Percentiles rank a stretch among this genome's conserved stretches.
Conservation (phyloP, 2,329 filamentous ascomycete genomes). For the Pseudogymnoascus sp. region DNA sequence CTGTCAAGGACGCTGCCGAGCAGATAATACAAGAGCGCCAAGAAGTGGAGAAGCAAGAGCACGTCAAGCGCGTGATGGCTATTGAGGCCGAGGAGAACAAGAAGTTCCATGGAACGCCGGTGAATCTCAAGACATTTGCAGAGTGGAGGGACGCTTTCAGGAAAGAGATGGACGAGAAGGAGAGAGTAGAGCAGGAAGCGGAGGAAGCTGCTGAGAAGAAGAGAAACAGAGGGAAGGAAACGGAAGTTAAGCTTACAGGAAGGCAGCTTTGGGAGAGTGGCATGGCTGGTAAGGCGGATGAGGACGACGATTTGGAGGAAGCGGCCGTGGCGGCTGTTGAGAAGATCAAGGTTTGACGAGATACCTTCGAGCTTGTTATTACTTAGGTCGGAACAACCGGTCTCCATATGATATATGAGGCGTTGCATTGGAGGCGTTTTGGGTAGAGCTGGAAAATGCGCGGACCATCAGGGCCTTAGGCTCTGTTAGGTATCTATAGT, state of each 20-base stretch:
- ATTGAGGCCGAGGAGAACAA: constrained; percentile 88
- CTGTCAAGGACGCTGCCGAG: constrained; percentile 87
- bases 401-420: constrained; percentile 12
- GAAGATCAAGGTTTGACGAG: constrained; percentile 61
- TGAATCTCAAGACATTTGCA: constrained; percentile 79
- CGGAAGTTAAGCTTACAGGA: constrained; percentile 62
- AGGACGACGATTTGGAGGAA: constrained; percentile 57
- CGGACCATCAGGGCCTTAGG: background rate
- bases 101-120: constrained; percentile 87
- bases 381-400: constrained; percentile 6
- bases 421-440: constrained; percentile 26
- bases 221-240: constrained; percentile 68
- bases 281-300: constrained; percentile 58
- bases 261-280: constrained; percentile 73
- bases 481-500: constrained; percentile 2
- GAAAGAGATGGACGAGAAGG: constrained; percentile 71
- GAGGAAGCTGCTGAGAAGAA: constrained; percentile 77
- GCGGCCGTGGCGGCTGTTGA: constrained; percentile 53
- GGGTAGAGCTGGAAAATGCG: constrained; percentile 5
- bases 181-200: constrained; percentile 59
- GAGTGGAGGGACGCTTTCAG: constrained; percentile 74
- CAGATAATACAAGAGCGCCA: constrained; percentile 68
- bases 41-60: constrained; percentile 51
- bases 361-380: constrained; percentile 16
- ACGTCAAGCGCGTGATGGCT: constrained; percentile 47